Evolutionary conservation across 768 basidiomycete genomes (phyloP), one percentile per base, ranked within the genome.

Genomic region (Amanita pseudoporphyria): DNA sequence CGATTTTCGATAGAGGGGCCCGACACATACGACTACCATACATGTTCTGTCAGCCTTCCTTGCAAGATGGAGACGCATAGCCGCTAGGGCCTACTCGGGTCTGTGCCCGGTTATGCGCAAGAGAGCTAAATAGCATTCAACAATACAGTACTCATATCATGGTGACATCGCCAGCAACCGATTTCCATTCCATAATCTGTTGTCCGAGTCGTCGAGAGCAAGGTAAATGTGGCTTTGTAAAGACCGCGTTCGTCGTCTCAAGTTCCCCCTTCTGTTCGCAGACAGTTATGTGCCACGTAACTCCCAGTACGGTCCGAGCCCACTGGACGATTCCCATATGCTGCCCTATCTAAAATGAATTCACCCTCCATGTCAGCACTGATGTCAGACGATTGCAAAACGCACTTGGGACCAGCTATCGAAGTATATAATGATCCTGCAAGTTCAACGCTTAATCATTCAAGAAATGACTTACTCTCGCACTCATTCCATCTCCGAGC

Each of bases 401-500:
- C 21, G 19, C 16, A 12, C 19, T 13, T 37, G 21, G 39, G 21
- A 21, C 39, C 21, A 1, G 39, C 6, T 22, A 22, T 10, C 21
- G 6, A 33, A 9, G 26, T 47, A 47, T 47, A 47, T 47, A 47
- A 47, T 28, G 35, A 22, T 13, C n/a, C 14, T 12, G 10, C 18
- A 47, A 18, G 14, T 14, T 24, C 21, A 26, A 14, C 10, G 21
- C 33, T 26, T 13, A 22, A 30, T 12, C 37, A 38, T 26, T 28
- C 24, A 14, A 30, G 21, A 37, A 38, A 56, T 58, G 55, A 22
- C 55, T 22, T 52, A 45, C 7, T 47, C 35, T 12, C 53, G 55
- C 7, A 52, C 35, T 12, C 52, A 57, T 18, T 46, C 59, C 21
- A 52, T 56, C 50, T 14, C 32, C 3, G 39, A 58, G 18, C 42